A percentile compares a stretch with the other conserved stretches of the same genome.
These are phyloP conservation scores for Cladosporium velox DNA, from an alignment of 2,329 filamentous ascomycete genomes.

Conservation along the genomic window DNA sequence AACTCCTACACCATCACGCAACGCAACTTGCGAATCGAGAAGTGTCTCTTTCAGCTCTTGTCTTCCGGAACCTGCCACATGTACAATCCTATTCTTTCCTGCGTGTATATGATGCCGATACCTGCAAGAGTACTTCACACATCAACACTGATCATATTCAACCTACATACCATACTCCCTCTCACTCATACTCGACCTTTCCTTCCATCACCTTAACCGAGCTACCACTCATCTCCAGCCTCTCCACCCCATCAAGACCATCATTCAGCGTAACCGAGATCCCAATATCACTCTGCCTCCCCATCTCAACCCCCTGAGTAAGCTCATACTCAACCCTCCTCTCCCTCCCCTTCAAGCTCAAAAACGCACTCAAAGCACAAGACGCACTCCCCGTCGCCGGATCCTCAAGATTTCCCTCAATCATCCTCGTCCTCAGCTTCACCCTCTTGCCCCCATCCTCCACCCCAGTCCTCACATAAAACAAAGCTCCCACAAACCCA, in stretches of 20 bases:
- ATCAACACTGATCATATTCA: neutral
- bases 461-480: constrained; percentile 51
- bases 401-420: constrained; percentile 44
- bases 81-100: neutral
- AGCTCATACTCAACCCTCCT: constrained; percentile 44
- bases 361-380: constrained; percentile 48
- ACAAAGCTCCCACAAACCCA: constrained; percentile 59
- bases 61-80: neutral
- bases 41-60: neutral
- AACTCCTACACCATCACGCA: neutral
- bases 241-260: constrained; percentile 40
- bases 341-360: constrained; percentile 42
- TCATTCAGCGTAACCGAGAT: constrained; percentile 48
- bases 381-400: constrained; percentile 55
- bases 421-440: constrained; percentile 20
- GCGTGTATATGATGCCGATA: neutral
- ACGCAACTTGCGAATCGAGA: neutral
- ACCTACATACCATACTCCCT: neutral
- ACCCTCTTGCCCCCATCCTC: constrained; percentile 1
- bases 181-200: constrained; percentile 18
- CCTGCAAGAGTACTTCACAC: neutral
- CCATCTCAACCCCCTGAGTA: constrained; percentile 56
- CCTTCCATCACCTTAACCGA: constrained; percentile 49
- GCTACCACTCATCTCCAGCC: constrained; percentile 46
- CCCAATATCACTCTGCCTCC: constrained; percentile 51